Conservation (phyloP, 78 protist species). For the Cavenderia fasciculata region DNA sequence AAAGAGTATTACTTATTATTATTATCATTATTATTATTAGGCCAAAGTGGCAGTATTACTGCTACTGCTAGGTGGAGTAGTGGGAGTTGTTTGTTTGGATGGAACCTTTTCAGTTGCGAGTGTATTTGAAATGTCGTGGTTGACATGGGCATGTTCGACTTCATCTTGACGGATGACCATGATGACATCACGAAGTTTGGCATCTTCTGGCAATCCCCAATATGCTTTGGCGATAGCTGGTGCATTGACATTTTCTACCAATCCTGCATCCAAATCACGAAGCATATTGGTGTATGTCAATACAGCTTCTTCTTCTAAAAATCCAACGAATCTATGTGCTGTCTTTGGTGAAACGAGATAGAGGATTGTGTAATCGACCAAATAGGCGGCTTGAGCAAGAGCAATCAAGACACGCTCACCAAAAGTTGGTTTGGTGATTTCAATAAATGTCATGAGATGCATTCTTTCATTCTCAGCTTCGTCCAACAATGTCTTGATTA, state of each 20-base stretch:
- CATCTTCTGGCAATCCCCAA: slow-evolving; percentile 83
- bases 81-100: too few relatives aligned
- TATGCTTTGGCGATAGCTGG: slow-evolving; percentile 87
- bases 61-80: too few relatives aligned
- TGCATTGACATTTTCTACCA: slow-evolving; percentile 67
- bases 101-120: background rate
- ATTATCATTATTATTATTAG: too few relatives aligned
- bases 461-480: slow-evolving; percentile 95
- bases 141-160: slow-evolving; percentile 84
- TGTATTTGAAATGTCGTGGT: slow-evolving; percentile 81
- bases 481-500: slow-evolving; percentile 79
- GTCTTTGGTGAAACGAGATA: slow-evolving; percentile 74
- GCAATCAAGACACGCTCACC: slow-evolving; percentile 41
- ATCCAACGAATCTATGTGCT: slow-evolving; percentile 92
- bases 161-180: slow-evolving; percentile 90
- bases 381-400: slow-evolving; percentile 75
- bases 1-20: too few relatives aligned
- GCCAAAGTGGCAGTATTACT: too few relatives aligned
- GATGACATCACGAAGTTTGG: slow-evolving; percentile 86
- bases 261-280: slow-evolving; percentile 45
- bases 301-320: slow-evolving; percentile 91
- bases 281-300: slow-evolving; percentile 65
- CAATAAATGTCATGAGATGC: slow-evolving; percentile 91
- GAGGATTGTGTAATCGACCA: slow-evolving; percentile 30
- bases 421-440: slow-evolving; percentile 40